phyloP scores from a whole-genome alignment of 1,139 yeast species.

The Suhomyces panamericanus region DNA sequence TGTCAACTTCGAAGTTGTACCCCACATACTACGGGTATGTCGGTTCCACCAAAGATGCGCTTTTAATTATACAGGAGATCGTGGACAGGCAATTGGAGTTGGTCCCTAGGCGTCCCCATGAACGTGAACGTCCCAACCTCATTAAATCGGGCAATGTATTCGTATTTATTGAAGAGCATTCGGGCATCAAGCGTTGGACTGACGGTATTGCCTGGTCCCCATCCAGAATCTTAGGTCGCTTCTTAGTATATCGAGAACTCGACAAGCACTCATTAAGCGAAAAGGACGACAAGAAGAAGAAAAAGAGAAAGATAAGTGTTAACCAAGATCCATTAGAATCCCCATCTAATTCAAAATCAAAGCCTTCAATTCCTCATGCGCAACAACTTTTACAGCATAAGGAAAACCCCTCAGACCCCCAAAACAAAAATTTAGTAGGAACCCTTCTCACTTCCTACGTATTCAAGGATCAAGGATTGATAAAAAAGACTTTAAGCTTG shows the following conservation, averaged over 20 bases:
- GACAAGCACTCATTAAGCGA: slow-evolving; percentile 52
- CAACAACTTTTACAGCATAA: slow-evolving; percentile 17
- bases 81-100: slow-evolving; percentile 59
- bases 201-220: slow-evolving; percentile 95
- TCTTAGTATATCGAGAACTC: slow-evolving; percentile 77
- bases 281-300: slow-evolving; percentile 36
- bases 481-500: slow-evolving; percentile 79
- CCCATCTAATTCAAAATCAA: neutral
- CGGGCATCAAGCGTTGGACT: slow-evolving; percentile 91
- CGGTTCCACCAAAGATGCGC: slow-evolving; percentile 80
- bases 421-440: slow-evolving; percentile 13
- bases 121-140: slow-evolving; percentile 64
- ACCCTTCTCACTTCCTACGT: slow-evolving; percentile 56
- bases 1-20: slow-evolving; percentile 29
- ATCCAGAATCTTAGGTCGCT: slow-evolving; percentile 79
- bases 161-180: slow-evolving; percentile 77
- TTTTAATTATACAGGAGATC: slow-evolving; percentile 77
- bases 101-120: slow-evolving; percentile 82
- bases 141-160: slow-evolving; percentile 80
- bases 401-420: slow-evolving; percentile 3
- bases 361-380: slow-evolving; percentile 19
- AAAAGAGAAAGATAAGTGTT: slow-evolving; percentile 26
- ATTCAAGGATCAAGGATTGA: slow-evolving; percentile 72
- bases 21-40: slow-evolving; percentile 81
- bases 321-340: slow-evolving; percentile 20